Evolutionary conservation across 805 yeast species (phyloP), one percentile per base, ranked within the genome.

Genomic region (Yamadazyma nakazawae): DNA sequence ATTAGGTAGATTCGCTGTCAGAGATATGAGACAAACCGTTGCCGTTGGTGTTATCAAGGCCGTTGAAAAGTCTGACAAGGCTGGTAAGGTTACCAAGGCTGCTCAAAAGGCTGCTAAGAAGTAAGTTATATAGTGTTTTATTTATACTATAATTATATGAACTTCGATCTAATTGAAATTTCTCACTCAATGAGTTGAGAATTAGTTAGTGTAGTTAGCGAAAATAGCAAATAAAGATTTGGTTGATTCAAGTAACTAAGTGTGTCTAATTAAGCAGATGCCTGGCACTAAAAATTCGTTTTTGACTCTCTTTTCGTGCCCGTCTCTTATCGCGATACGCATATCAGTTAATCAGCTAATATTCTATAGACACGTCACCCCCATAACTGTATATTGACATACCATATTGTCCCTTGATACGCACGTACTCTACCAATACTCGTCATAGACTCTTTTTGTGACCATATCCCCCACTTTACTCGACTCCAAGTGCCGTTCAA

Each of bases 21-120:
- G 97, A 87, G 97, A 90, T 80, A 90, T 90, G 97, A 88, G 97
- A 87, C 97, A 90, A 81, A 91, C 97, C 66, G 97, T 91, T 68
- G 97, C 97, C 74, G 97, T 91, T 73, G 97, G 97, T 88, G 96
- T 91, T 72, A 87, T 92, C 87, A 92, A 92, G 85, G 60, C 73
- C 55, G 75, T 70, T 50, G 76, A 66, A 57, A 70, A 70, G 65
- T 58, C 75, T 44, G 76, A 70, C 66, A 70, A 70, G 67, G 74
- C 75, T 51, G 76, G 75, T 67, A 70, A 70, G 66, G 75, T 70
- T 52, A 70, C 76, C 70, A 70, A 70, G 67, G 74, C 75, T 61
- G 76, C 76, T 56, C 65, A 57, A 52, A 70, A 70, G 66, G 76
- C 76, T 60, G 71, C 69, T 63, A 70, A 70, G 68, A 70, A 70